Conservation (phyloP, 2,329 filamentous ascomycete species). For the Aspergillus tamarii region DNA sequence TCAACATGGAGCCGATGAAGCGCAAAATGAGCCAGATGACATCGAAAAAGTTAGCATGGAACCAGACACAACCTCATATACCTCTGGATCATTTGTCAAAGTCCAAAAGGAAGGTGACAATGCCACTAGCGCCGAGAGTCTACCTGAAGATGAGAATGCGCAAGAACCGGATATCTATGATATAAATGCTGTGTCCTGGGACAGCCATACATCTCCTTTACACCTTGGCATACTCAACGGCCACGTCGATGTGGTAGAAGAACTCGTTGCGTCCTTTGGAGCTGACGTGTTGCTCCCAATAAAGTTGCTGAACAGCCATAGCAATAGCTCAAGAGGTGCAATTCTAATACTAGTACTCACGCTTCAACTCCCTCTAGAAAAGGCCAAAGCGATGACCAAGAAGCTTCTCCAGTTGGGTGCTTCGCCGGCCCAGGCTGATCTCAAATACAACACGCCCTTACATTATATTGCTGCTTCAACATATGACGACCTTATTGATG, state of each 20-base stretch:
- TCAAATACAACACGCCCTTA: conserved; percentile 65
- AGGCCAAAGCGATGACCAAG: conserved; percentile 66
- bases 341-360: conserved; percentile 73
- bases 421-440: conserved; percentile 72
- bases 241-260: conserved; percentile 68
- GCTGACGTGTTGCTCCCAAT: conserved; percentile 76
- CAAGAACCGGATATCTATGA: conserved; percentile 80
- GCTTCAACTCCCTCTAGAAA: conserved; percentile 63
- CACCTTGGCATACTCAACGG: conserved; percentile 79
- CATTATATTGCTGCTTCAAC: conserved; percentile 64
- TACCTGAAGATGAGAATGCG: conserved; percentile 59
- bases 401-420: conserved; percentile 71
- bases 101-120: conserved; percentile 41
- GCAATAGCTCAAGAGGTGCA: conserved; percentile 58
- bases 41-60: background rate
- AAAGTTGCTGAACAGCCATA: conserved; percentile 57
- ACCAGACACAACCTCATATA: conserved; percentile 54
- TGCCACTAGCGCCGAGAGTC: conserved; percentile 45
- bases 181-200: conserved; percentile 79
- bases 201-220: conserved; percentile 71
- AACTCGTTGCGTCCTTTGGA: conserved; percentile 72
- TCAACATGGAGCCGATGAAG: background rate
- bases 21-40: conserved; percentile 35
- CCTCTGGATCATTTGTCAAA: conserved; percentile 76
- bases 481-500: conserved; percentile 48